Conservation (phyloP, 139 green algal genomes). For the Picocystis salinarum region DNA sequence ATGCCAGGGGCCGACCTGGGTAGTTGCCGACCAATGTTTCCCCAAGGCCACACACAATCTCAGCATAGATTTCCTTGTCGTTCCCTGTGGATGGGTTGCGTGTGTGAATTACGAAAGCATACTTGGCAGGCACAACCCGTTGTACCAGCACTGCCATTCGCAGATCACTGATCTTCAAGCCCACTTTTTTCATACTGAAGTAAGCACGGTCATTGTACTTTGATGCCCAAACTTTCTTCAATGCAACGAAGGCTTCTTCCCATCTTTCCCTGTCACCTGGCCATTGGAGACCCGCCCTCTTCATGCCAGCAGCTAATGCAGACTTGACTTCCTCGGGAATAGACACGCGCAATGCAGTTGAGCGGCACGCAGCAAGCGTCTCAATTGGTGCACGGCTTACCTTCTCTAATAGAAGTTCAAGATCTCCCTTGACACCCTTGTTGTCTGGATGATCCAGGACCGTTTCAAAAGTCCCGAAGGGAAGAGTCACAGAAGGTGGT, state of each 20-base stretch:
- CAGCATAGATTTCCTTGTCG: slow-evolving; percentile 72
- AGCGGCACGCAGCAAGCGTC: slow-evolving; percentile 17
- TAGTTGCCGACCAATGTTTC: slow-evolving; percentile 92
- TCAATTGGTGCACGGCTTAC: slow-evolving; percentile 17
- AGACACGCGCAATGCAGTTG: slow-evolving; percentile 12
- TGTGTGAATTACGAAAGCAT: slow-evolving; percentile 98
- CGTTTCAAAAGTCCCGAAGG: slow-evolving; percentile 84
- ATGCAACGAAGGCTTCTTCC: slow-evolving; percentile 28
- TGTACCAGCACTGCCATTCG: slow-evolving; percentile 96
- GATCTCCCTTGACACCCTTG: slow-evolving; percentile 21
- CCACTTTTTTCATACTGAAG: slow-evolving; percentile 25
- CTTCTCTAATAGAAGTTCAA: slow-evolving; percentile 23
- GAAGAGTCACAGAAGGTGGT: slow-evolving; percentile 71
- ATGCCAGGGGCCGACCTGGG: slow-evolving; percentile 64
- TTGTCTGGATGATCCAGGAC: slow-evolving; percentile 46
- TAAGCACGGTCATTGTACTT: slow-evolving; percentile 96
- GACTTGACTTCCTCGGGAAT: slow-evolving; percentile 35
- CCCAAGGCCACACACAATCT: slow-evolving; percentile 82
- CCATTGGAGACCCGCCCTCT: slow-evolving; percentile 42
- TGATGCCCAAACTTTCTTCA: slow-evolving; percentile 80
- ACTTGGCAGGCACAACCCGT: slow-evolving; percentile 73
- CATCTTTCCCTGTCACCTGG: slow-evolving; percentile 53
- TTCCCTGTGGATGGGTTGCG: slow-evolving; percentile 66
- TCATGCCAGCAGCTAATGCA: slow-evolving; percentile 43
- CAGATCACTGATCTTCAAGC: slow-evolving; percentile 70